These are phyloP conservation scores for Backusella sp. DNA, from an alignment of 192 early-diverging fungal genomes.

Conservation along the genomic window DNA sequence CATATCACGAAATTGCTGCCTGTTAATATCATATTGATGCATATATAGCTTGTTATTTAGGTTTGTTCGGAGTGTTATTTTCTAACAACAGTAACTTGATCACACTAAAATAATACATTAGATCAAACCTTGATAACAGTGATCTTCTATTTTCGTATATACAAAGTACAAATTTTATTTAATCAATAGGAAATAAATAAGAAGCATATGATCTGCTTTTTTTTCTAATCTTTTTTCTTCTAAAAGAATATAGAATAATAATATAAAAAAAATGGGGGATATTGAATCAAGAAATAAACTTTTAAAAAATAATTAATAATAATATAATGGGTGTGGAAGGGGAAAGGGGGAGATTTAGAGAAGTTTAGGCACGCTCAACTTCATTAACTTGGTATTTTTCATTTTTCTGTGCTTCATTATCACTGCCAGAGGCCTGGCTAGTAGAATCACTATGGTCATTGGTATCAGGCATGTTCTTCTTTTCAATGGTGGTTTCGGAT, in stretches of 20 bases:
- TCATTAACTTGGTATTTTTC: conserved; percentile 6
- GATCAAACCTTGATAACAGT: neutral
- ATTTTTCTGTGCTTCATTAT: neutral
- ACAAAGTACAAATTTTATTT: conserved; percentile 6
- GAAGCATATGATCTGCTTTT: neutral
- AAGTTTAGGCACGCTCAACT: conserved; percentile 4
- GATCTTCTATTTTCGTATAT: neutral
- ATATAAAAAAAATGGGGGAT: neutral
- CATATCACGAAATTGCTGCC: too few species aligned
- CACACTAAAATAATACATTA: too few species aligned
- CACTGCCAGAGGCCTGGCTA: neutral
- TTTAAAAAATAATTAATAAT: conserved; percentile 1
- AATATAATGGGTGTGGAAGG: neutral
- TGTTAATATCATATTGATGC: too few species aligned
- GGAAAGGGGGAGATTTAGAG: neutral
- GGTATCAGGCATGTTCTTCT: neutral
- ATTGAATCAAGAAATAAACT: neutral
- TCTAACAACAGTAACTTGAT: too few species aligned
- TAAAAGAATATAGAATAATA: neutral
- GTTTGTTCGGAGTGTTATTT: too few species aligned
- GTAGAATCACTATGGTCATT: neutral
- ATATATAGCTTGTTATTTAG: too few species aligned
- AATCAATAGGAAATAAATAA: neutral
- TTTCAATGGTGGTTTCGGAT: neutral
- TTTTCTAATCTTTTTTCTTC: neutral